Evolutionary conservation across 192 early-diverging fungal genomes (phyloP).

Genomic region (Rhizoclosmatium globosum): DNA sequence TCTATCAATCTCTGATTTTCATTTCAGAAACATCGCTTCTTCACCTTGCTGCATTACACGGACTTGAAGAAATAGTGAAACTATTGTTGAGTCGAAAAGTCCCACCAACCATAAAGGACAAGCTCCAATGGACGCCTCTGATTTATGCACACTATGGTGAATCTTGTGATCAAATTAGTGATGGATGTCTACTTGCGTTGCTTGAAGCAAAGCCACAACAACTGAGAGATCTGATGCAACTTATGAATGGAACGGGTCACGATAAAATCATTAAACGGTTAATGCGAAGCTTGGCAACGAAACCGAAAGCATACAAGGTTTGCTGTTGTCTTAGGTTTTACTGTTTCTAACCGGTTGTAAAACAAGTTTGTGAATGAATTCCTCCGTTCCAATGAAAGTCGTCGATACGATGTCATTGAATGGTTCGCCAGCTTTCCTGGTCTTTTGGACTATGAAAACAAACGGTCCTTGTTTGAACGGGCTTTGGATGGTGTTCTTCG

Average conservation of each 20-base stretch:
- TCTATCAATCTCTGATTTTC: background rate
- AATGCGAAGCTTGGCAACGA: conserved; percentile 22
- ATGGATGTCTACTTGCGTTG: conserved; percentile 30
- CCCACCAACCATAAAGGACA: conserved; percentile 24
- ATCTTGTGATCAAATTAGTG: conserved; percentile 13
- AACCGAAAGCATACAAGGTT: conserved; percentile 23
- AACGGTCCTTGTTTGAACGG: conserved; percentile 1
- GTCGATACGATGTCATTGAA: conserved; percentile 11
- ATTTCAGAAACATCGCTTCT: conserved; percentile 17
- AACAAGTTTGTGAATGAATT: conserved; percentile 25
- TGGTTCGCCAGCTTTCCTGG: conserved; percentile 22
- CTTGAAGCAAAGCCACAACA: conserved; percentile 20
- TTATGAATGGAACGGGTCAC: background rate
- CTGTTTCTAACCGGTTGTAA: background rate
- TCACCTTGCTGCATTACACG: conserved; percentile 19
- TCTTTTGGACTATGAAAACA: conserved; percentile 20
- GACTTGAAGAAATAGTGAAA: conserved; percentile 2
- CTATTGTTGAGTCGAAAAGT: conserved; percentile 1
- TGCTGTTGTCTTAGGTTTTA: background rate
- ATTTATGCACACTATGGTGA: conserved; percentile 29
- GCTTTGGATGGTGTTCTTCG: background rate
- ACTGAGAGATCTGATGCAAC: conserved; percentile 24
- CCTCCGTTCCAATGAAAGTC: background rate
- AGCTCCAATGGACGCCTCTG: conserved; percentile 23
- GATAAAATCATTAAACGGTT: conserved; percentile 14